Conservation (phyloP, 768 basidiomycete genomes). For the Cystofilobasidium macerans region DNA sequence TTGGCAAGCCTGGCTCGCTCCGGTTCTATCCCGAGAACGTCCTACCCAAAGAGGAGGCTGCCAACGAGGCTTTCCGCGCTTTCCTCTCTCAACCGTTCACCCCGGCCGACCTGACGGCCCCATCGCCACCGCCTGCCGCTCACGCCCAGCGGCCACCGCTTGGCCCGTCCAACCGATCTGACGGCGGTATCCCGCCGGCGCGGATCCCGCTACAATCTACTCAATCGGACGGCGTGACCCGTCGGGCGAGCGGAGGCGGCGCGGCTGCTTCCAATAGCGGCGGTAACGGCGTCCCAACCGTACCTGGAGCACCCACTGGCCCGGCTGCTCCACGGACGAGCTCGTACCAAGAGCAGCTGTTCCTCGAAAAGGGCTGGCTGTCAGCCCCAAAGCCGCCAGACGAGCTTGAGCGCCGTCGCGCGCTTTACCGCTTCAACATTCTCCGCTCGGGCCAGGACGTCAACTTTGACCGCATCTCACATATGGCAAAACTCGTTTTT, state of each 20-base stretch:
- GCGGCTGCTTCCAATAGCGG: neutral
- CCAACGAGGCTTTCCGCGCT: neutral
- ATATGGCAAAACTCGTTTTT: constrained; percentile 86
- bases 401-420: constrained; percentile 67
- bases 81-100: constrained; percentile 16
- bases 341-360: constrained; percentile 29
- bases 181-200: neutral
- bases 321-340: neutral
- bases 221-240: neutral
- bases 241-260: constrained; percentile 2
- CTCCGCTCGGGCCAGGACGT: constrained; percentile 48
- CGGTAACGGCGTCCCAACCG: neutral
- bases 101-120: constrained; percentile 1
- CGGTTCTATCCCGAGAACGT: neutral
- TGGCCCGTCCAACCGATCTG: neutral
- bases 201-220: neutral
- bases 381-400: constrained; percentile 73
- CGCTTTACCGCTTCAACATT: constrained; percentile 83
- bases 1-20: neutral
- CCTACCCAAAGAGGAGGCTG: neutral
- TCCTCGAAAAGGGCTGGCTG: constrained; percentile 41
- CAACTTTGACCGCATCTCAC: constrained; percentile 88
- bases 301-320: too few relatives aligned
- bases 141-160: neutral
- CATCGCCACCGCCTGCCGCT: neutral